Percentiles rank a stretch among this genome's conserved stretches.
These are phyloP conservation scores for Leccinellum luteum DNA, from an alignment of 768 basidiomycete species.

Conservation along the genomic window DNA sequence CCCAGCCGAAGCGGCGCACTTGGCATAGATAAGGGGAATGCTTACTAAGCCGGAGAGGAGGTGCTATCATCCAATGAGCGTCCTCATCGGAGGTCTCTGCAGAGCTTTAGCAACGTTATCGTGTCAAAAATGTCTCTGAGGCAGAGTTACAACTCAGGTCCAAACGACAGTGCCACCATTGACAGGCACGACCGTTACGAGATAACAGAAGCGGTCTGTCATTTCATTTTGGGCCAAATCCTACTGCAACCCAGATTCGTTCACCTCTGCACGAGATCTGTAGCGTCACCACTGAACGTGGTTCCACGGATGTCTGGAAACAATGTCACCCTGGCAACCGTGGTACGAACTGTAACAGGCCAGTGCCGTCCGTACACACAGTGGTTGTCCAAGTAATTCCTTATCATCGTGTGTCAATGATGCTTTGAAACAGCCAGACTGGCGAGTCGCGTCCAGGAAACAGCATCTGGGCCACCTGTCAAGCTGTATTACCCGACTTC, in stretches of 20 bases:
- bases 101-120: slow-evolving; percentile 12
- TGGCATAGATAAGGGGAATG: slow-evolving; percentile 19
- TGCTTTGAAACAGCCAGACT: not conserved
- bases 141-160: not conserved
- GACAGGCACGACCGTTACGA: slow-evolving; percentile 9
- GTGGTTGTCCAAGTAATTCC: not conserved
- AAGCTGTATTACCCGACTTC: not conserved
- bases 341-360: not conserved
- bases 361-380: not conserved
- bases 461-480: not conserved
- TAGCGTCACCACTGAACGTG: not conserved
- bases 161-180: not conserved
- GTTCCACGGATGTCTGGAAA: not conserved
- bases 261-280: not conserved
- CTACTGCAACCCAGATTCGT: not conserved
- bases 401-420: not conserved
- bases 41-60: slow-evolving; percentile 22
- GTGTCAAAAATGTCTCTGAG: slow-evolving; percentile 8
- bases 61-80: slow-evolving; percentile 22
- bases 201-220: slow-evolving; percentile 15
- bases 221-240: slow-evolving; percentile 1
- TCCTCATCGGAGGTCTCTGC: not conserved
- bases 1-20: not conserved
- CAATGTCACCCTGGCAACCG: not conserved
- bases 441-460: not conserved